These are phyloP conservation scores for Marsdenia floribunda DNA, from an alignment of 257 asterid genomes.

Conservation along the genomic window DNA sequence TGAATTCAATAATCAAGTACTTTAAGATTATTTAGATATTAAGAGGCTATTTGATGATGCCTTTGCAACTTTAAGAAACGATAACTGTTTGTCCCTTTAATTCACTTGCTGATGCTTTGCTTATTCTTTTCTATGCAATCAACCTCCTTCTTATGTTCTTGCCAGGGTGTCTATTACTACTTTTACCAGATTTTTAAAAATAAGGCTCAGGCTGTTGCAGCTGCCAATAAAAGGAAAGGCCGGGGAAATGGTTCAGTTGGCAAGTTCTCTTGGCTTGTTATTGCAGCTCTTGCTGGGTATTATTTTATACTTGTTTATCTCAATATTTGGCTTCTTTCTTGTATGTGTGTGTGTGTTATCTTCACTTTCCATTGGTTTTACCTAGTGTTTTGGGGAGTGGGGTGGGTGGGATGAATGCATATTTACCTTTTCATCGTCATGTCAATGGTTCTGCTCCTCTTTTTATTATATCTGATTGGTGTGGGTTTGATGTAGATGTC, in stretches of 20 bases:
- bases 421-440: neutral
- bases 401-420: neutral
- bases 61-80: neutral
- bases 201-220: constrained; percentile 77
- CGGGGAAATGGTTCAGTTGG: constrained; percentile 89
- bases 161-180: constrained; percentile 78
- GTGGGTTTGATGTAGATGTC: constrained; percentile 40
- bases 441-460: neutral
- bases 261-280: constrained; percentile 81
- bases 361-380: neutral
- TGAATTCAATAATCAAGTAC: neutral
- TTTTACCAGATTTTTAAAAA: constrained; percentile 86
- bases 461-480: neutral
- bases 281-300: constrained; percentile 95
- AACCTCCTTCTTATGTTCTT: constrained; percentile 26
- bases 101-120: neutral
- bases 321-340: neutral
- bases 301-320: neutral
- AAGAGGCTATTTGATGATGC: neutral
- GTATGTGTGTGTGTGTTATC: neutral
- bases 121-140: neutral
- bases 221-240: constrained; percentile 47
- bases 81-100: neutral
- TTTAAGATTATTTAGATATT: too few relatives aligned
- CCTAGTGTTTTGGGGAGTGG: neutral